These are phyloP conservation scores for Hebeloma cylindrosporum DNA, from an alignment of 768 basidiomycete species.

Conservation along the genomic window DNA sequence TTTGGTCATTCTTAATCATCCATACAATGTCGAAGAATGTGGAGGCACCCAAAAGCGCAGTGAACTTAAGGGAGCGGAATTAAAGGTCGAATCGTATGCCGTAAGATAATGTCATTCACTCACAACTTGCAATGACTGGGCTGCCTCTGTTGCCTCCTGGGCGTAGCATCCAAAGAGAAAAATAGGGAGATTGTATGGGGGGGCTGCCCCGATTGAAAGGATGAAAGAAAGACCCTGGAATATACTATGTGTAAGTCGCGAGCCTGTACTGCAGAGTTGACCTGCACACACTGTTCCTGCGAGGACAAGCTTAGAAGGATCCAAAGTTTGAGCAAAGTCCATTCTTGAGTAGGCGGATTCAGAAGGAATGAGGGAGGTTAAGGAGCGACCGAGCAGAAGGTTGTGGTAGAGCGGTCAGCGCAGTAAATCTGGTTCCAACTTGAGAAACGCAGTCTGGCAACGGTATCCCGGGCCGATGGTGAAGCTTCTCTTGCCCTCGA, in stretches of 20 bases:
- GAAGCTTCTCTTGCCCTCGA: too few relatives aligned
- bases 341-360: constrained; percentile 25
- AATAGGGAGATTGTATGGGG: constrained; percentile 79
- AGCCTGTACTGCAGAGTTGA: not conserved
- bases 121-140: constrained; percentile 66
- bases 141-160: constrained; percentile 65
- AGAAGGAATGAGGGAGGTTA: constrained; percentile 5
- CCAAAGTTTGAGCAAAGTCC: constrained; percentile 73
- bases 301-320: constrained; percentile 68
- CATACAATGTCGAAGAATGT: constrained; percentile 70
- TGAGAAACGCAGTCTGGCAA: too few relatives aligned
- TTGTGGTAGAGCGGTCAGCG: not conserved
- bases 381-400: constrained; percentile 11
- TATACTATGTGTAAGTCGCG: not conserved
- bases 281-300: constrained; percentile 53
- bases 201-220: constrained; percentile 53
- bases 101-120: constrained; percentile 15
- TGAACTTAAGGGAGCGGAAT: constrained; percentile 49
- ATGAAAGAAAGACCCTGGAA: constrained; percentile 61
- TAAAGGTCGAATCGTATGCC: not conserved
- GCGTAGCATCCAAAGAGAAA: constrained; percentile 77
- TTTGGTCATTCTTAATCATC: constrained; percentile 57
- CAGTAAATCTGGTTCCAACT: not conserved
- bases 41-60: constrained; percentile 60
- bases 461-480: not conserved